phyloP scores from a whole-genome alignment of 2,329 filamentous ascomycete species.

The Pseudocercospora crystallina region DNA sequence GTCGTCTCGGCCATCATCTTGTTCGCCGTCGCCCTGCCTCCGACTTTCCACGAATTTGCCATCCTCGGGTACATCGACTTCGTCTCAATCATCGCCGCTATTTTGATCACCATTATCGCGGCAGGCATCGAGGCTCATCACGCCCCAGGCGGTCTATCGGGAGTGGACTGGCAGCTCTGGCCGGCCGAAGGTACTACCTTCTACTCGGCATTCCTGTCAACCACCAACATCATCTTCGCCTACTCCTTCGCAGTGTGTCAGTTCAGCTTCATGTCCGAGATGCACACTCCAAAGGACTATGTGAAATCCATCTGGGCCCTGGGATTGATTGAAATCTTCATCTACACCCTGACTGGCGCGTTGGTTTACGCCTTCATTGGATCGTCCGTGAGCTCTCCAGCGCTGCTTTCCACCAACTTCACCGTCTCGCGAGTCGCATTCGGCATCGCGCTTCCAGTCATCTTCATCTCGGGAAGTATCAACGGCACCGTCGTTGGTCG shows the following conservation, averaged over 20 bases:
- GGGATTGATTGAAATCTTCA: conserved; percentile 59
- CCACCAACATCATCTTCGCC: conserved; percentile 72
- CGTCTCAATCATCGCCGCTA: conserved; percentile 36
- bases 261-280: conserved; percentile 66
- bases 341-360: conserved; percentile 66
- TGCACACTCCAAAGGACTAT: conserved; percentile 63
- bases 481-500: conserved; percentile 54
- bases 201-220: conserved; percentile 60
- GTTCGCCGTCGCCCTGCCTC: conserved; percentile 37
- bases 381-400: conserved; percentile 61
- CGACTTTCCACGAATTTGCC: conserved; percentile 37
- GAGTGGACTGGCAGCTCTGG: conserved; percentile 37
- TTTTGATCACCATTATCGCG: conserved; percentile 38
- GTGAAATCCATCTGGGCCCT: conserved; percentile 61
- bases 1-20: conserved; percentile 44
- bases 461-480: conserved; percentile 71
- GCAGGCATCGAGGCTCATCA: conserved; percentile 34
- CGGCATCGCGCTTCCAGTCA: conserved; percentile 70
- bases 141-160: conserved; percentile 30
- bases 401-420: conserved; percentile 61
- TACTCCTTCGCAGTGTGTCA: conserved; percentile 58
- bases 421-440: conserved; percentile 65
- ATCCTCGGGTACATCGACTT: conserved; percentile 40
- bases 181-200: conserved; percentile 42
- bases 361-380: conserved; percentile 70